A percentile compares a stretch with the other conserved stretches of the same genome.
phyloP scores from a whole-genome alignment of 2,329 filamentous ascomycete genomes.

The Exophiala sp. region DNA sequence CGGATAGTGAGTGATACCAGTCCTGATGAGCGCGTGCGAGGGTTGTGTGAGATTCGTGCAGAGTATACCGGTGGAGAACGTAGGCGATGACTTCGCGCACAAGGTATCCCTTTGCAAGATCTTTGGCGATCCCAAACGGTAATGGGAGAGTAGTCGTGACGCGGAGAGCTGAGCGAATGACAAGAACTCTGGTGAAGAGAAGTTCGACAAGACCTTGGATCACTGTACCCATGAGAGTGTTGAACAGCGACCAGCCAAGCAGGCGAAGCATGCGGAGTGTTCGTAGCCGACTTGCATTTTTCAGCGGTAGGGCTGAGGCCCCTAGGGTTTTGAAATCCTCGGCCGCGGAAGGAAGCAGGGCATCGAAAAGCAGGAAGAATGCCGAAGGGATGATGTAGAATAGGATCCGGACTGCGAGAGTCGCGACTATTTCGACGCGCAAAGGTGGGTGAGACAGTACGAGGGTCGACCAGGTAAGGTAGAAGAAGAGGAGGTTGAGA shows the following conservation, averaged over 20 bases:
- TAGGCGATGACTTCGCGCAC: conserved; percentile 64
- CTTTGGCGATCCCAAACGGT: conserved; percentile 55
- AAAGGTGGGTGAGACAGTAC: conserved; percentile 70
- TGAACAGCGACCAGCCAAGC: conserved; percentile 49
- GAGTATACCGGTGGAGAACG: conserved; percentile 63
- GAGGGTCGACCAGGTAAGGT: conserved; percentile 81
- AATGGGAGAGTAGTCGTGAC: conserved; percentile 56
- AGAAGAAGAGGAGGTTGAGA: conserved; percentile 81
- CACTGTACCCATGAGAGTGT: conserved; percentile 49
- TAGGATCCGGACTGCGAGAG: conserved; percentile 59
- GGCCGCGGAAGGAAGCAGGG: conserved; percentile 61
- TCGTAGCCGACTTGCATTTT: conserved; percentile 38
- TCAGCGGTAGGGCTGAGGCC: conserved; percentile 44
- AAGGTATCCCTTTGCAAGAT: conserved; percentile 49
- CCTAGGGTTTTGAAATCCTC: conserved; percentile 64
- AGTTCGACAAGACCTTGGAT: conserved; percentile 54
- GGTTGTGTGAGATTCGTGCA: conserved; percentile 49
- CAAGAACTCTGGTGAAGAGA: conserved; percentile 49
- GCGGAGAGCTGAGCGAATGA: conserved; percentile 50
- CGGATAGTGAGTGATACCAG: conserved; percentile 52
- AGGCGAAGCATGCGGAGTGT: conserved; percentile 40
- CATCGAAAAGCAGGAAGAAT: conserved; percentile 67
- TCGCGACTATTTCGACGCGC: conserved; percentile 67
- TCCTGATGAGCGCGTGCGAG: conserved; percentile 40
- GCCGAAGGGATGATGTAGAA: conserved; percentile 70